Evolutionary conservation across 106 monocot genomes (phyloP).

Genomic region (Chionographis japonica): DNA sequence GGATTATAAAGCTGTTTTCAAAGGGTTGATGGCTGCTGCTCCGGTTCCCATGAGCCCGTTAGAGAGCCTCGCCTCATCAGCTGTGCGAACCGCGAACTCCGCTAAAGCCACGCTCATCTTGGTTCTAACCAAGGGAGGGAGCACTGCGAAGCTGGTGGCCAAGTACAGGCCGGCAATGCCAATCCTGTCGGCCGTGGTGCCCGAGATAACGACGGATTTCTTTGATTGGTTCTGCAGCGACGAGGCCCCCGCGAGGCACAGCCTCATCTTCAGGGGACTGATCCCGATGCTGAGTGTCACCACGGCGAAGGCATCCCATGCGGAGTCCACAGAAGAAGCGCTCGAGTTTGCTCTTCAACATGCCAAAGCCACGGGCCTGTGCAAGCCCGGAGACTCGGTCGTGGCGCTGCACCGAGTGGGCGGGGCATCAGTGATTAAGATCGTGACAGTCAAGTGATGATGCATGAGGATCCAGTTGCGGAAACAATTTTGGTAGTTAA

Average conservation of each 20-base stretch:
- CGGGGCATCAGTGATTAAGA: slow-evolving; percentile 62
- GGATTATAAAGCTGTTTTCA: slow-evolving; percentile 50
- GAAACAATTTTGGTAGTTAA: slow-evolving; percentile 4
- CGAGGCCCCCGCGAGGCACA: slow-evolving; percentile 52
- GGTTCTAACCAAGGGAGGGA: slow-evolving; percentile 66
- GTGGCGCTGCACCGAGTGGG: slow-evolving; percentile 67
- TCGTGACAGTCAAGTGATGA: slow-evolving; percentile 42
- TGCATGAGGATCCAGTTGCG: background rate
- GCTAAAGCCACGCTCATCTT: slow-evolving; percentile 56
- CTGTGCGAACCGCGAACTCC: slow-evolving; percentile 54
- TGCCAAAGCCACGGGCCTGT: slow-evolving; percentile 40
- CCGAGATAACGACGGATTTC: slow-evolving; percentile 45
- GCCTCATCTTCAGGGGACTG: slow-evolving; percentile 66
- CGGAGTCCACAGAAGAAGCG: slow-evolving; percentile 62
- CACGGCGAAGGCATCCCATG: slow-evolving; percentile 54
- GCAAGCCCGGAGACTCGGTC: slow-evolving; percentile 59
- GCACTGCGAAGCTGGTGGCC: slow-evolving; percentile 64
- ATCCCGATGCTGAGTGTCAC: slow-evolving; percentile 51
- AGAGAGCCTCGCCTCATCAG: slow-evolving; percentile 72
- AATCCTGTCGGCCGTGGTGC: slow-evolving; percentile 64
- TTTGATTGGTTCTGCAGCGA: slow-evolving; percentile 71
- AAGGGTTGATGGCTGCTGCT: slow-evolving; percentile 30
- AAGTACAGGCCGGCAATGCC: slow-evolving; percentile 72
- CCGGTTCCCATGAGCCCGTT: slow-evolving; percentile 68
- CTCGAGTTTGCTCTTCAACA: slow-evolving; percentile 42